Conservation (phyloP, 306 rosid species). For the Vicia faba region DNA sequence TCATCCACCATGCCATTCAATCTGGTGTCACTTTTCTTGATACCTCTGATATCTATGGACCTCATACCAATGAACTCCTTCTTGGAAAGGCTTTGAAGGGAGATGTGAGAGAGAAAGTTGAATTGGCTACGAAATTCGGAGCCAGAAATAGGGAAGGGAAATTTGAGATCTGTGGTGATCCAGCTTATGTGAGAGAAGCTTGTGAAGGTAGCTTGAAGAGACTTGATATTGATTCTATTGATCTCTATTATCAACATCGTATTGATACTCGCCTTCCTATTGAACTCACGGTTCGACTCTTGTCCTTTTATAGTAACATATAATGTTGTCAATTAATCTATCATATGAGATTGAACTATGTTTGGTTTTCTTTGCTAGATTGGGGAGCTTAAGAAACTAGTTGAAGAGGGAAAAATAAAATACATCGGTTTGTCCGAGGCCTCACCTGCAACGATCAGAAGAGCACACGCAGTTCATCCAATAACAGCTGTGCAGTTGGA, state of each 20-base stretch:
- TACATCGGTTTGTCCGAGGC: slow-evolving; percentile 70
- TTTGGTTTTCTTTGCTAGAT: slow-evolving; percentile 39
- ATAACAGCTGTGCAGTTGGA: slow-evolving; percentile 63
- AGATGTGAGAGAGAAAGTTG: slow-evolving; percentile 49
- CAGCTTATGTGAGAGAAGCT: slow-evolving; percentile 64
- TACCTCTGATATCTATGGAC: slow-evolving; percentile 65
- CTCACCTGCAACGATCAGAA: slow-evolving; percentile 65
- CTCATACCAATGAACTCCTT: slow-evolving; percentile 66
- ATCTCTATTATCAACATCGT: slow-evolving; percentile 80
- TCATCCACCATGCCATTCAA: slow-evolving; percentile 60
- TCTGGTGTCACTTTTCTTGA: slow-evolving; percentile 70
- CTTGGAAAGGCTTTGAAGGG: slow-evolving; percentile 57
- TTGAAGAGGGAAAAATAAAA: slow-evolving; percentile 66
- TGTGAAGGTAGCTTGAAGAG: slow-evolving; percentile 68
- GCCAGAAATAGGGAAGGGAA: slow-evolving; percentile 1
- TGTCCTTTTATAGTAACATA: no score
- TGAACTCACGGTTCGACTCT: slow-evolving; percentile 60
- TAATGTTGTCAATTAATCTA: no score
- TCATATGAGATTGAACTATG: no score
- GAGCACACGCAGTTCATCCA: slow-evolving; percentile 76
- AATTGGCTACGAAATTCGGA: slow-evolving; percentile 68
- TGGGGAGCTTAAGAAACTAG: slow-evolving; percentile 62
- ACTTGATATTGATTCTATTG: slow-evolving; percentile 53
- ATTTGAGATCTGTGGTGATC: slow-evolving; percentile 54
- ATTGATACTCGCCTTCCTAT: slow-evolving; percentile 63